These are phyloP conservation scores for Zizania latifolia DNA, from an alignment of 176 grass and related monocot genomes.

Conservation along the genomic window DNA sequence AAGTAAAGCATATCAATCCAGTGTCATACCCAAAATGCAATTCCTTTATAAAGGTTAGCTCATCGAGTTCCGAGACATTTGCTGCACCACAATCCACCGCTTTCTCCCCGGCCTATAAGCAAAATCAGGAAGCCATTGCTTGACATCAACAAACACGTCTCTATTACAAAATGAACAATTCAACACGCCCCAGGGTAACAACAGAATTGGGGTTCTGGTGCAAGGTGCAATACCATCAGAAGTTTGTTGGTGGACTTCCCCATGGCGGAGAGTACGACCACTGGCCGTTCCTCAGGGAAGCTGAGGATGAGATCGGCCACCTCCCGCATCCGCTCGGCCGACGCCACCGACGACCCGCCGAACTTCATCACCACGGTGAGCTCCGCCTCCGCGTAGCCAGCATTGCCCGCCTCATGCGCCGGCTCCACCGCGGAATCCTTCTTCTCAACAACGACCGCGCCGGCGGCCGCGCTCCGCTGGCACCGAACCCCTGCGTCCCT, in stretches of 20 bases:
- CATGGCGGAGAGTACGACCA: constrained; percentile 71
- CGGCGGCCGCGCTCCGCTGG: neutral
- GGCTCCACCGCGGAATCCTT: neutral
- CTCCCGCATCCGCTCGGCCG: constrained; percentile 58
- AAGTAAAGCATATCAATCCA: neutral
- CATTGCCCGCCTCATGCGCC: neutral
- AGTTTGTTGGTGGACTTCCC: constrained; percentile 73
- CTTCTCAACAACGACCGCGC: neutral
- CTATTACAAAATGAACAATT: neutral
- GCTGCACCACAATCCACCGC: constrained; percentile 46
- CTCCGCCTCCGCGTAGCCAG: neutral
- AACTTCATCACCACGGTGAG: constrained; percentile 75
- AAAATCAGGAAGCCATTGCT: constrained; percentile 1
- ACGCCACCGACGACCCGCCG: constrained; percentile 61
- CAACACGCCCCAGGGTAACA: neutral
- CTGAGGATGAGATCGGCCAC: constrained; percentile 60
- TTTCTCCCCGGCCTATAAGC: constrained; percentile 46
- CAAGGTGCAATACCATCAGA: constrained; percentile 20
- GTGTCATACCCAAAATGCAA: constrained; percentile 42
- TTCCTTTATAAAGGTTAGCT: constrained; percentile 52
- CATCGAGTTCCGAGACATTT: constrained; percentile 44
- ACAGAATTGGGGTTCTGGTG: neutral
- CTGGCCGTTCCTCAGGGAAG: constrained; percentile 55
- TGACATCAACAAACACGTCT: neutral
- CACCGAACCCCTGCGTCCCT: constrained; percentile 29